A percentile compares a stretch with the other conserved stretches of the same genome.
phyloP scores from a whole-genome alignment of 2,329 filamentous ascomycete species.

The Metarhizium sp. region DNA sequence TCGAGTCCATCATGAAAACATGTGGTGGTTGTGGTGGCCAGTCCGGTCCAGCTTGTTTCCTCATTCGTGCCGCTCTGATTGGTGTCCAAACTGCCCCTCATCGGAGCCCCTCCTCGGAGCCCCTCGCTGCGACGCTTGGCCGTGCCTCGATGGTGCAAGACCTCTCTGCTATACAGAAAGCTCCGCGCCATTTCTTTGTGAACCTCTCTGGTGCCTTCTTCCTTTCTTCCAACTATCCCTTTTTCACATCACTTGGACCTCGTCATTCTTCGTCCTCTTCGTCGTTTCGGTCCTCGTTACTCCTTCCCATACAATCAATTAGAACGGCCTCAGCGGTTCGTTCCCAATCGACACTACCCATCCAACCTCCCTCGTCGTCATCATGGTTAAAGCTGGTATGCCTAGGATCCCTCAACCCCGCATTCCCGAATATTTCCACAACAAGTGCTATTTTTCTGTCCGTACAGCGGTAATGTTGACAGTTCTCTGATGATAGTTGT shows the following conservation, averaged over 20 bases:
- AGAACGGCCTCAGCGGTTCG: not conserved
- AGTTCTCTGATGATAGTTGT: slow-evolving; percentile 46
- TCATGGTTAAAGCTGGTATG: slow-evolving; percentile 54
- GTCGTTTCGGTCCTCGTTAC: not conserved
- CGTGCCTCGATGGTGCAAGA: not conserved
- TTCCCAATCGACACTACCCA: not conserved
- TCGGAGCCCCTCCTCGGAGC: not conserved
- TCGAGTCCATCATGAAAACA: not conserved
- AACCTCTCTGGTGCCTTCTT: not conserved
- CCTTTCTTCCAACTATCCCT: not conserved
- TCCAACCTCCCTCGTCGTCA: slow-evolving; percentile 11
- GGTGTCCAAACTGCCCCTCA: not conserved
- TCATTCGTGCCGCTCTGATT: not conserved
- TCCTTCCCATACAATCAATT: not conserved
- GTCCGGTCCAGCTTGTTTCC: not conserved
- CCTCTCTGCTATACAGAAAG: not conserved
- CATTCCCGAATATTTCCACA: slow-evolving; percentile 5
- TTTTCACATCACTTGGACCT: not conserved
- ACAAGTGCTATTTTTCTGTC: not conserved
- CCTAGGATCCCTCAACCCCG: slow-evolving; percentile 14
- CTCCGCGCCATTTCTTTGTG: not conserved
- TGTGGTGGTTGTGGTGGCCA: not conserved
- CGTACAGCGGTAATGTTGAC: slow-evolving; percentile 6
- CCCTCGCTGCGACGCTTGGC: not conserved
- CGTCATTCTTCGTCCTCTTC: not conserved